Conservation (phyloP, 495 filamentous ascomycete species). For the Penicillium riverlandense region DNA sequence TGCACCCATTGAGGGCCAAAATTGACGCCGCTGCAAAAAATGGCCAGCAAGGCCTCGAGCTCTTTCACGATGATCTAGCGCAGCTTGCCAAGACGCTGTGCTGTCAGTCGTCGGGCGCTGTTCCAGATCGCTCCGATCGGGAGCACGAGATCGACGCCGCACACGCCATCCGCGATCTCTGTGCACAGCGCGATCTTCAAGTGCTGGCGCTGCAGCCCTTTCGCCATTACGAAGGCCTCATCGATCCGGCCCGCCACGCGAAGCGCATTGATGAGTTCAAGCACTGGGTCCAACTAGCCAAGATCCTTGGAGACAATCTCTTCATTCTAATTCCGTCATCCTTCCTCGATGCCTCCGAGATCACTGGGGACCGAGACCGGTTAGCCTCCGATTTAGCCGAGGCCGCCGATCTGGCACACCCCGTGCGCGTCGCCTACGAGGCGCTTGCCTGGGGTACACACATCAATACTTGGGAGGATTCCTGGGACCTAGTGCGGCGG, state of each 20-base stretch:
- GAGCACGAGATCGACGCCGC: conserved; percentile 43
- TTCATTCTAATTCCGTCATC: conserved; percentile 62
- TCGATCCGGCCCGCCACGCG: conserved; percentile 48
- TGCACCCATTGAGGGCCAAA: conserved; percentile 15
- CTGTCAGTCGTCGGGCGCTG: neutral
- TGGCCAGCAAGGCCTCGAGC: conserved; percentile 16
- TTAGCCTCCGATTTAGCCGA: conserved; percentile 54
- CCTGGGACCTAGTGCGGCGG: conserved; percentile 54
- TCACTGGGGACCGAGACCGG: conserved; percentile 44
- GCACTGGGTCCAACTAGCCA: conserved; percentile 56
- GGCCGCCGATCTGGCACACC: conserved; percentile 53
- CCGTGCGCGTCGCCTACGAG: conserved; percentile 61
- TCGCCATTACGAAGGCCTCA: conserved; percentile 63
- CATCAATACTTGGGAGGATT: conserved; percentile 61
- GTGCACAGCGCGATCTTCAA: conserved; percentile 42
- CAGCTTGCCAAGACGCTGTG: conserved; percentile 13
- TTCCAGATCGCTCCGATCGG: conserved; percentile 8
- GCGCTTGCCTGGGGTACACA: conserved; percentile 63
- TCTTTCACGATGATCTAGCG: conserved; percentile 22
- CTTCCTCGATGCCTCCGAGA: conserved; percentile 47
- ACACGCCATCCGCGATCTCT: conserved; percentile 43
- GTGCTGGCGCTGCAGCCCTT: conserved; percentile 67
- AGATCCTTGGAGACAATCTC: conserved; percentile 48
- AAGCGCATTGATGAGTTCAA: conserved; percentile 46
- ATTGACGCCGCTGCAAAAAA: conserved; percentile 15